Percentiles rank a stretch among this genome's conserved stretches.
These are phyloP conservation scores for Cyclanthera cordifolia DNA, from an alignment of 306 rosid species.

Conservation along the genomic window DNA sequence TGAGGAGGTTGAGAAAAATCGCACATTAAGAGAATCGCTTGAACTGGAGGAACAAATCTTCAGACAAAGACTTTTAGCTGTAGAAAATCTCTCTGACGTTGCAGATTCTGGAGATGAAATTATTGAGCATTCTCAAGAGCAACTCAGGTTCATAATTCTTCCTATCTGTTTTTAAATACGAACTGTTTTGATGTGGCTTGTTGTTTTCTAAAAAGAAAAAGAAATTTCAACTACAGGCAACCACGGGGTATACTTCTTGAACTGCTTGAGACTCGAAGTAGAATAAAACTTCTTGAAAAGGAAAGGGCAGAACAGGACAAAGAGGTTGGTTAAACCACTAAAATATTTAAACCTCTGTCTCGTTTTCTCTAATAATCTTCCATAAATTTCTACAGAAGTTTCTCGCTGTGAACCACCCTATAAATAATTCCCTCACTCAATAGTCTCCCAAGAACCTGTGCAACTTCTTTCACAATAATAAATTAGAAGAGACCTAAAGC, in stretches of 20 bases:
- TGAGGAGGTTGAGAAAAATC: slow-evolving; percentile 71
- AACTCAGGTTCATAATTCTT: slow-evolving; percentile 39
- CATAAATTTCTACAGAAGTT: too few relatives aligned
- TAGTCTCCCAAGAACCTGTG: too few relatives aligned
- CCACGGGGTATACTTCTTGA: slow-evolving; percentile 29
- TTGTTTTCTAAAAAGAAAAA: slow-evolving; percentile 12
- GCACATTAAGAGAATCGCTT: slow-evolving; percentile 55
- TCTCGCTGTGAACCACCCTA: too few relatives aligned
- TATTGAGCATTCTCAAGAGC: slow-evolving; percentile 35
- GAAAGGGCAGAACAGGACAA: slow-evolving; percentile 55
- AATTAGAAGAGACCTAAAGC: too few relatives aligned
- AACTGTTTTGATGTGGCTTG: slow-evolving; percentile 4
- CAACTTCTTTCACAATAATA: too few relatives aligned
- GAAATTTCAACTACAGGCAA: slow-evolving; percentile 36
- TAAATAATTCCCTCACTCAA: too few relatives aligned
- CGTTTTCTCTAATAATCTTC: too few relatives aligned
- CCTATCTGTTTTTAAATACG: slow-evolving; percentile 12
- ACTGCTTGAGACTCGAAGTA: slow-evolving; percentile 51
- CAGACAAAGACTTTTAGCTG: slow-evolving; percentile 49
- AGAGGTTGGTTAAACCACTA: slow-evolving; percentile 38
- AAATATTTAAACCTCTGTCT: background rate
- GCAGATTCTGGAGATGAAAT: slow-evolving; percentile 31
- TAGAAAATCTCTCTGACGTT: slow-evolving; percentile 38
- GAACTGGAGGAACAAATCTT: slow-evolving; percentile 63
- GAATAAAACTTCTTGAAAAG: slow-evolving; percentile 65